Percentiles rank a stretch among this genome's conserved stretches.
Evolutionary conservation across 495 filamentous ascomycete genomes (phyloP).

Genomic region (Tetracladium setigerum): DNA sequence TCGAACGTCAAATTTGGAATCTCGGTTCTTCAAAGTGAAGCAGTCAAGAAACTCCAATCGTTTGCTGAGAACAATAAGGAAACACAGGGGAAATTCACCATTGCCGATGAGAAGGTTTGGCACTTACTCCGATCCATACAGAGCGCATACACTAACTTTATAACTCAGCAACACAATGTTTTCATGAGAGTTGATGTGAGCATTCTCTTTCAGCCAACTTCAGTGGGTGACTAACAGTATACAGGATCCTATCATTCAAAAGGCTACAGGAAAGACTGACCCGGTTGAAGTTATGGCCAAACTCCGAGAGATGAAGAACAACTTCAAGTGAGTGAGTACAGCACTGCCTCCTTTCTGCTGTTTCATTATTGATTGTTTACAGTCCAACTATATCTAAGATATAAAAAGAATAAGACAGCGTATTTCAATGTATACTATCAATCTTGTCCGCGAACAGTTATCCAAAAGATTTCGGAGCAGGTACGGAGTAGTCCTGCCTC

Average conservation of each 20-base stretch:
- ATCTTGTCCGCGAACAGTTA: too few relatives aligned
- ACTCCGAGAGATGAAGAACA: slow-evolving; percentile 91
- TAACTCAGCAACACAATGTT: slow-evolving; percentile 76
- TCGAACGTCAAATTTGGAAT: slow-evolving; percentile 81
- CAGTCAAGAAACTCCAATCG: slow-evolving; percentile 65
- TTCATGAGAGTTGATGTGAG: slow-evolving; percentile 85
- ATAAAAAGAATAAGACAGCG: too few relatives aligned
- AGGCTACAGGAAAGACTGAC: slow-evolving; percentile 73
- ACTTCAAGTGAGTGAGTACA: slow-evolving; percentile 50
- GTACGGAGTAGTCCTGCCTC: too few relatives aligned
- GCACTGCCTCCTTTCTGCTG: too few relatives aligned
- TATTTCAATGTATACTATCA: too few relatives aligned
- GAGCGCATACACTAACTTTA: background rate
- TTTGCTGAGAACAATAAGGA: slow-evolving; percentile 76
- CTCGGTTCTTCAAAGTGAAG: slow-evolving; percentile 62
- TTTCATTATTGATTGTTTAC: too few relatives aligned
- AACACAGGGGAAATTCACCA: slow-evolving; percentile 94
- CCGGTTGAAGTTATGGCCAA: slow-evolving; percentile 82
- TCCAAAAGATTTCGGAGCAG: too few relatives aligned
- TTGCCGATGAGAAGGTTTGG: slow-evolving; percentile 90
- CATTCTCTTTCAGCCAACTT: slow-evolving; percentile 5
- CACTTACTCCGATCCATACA: background rate
- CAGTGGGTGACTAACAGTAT: background rate
- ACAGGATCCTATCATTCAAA: slow-evolving; percentile 77
- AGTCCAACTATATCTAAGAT: too few relatives aligned